These are phyloP conservation scores for Ulvella scutata DNA, from an alignment of 139 green algal genomes.

Conservation along the genomic window DNA sequence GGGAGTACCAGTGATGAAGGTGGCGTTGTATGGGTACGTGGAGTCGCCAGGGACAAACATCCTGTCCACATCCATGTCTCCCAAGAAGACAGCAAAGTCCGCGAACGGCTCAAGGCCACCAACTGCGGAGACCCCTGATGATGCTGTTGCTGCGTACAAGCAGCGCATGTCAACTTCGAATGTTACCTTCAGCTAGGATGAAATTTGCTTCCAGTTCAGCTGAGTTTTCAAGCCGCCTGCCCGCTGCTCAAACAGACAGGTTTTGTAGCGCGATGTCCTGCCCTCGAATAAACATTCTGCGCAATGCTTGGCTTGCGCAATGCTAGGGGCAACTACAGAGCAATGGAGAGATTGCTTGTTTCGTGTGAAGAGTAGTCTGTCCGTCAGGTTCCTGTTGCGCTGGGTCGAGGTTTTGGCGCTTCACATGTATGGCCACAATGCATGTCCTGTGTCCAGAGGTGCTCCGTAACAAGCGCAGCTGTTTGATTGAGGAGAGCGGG, in stretches of 20 bases:
- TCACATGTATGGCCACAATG: too few relatives aligned
- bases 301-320: not conserved
- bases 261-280: not conserved
- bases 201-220: not conserved
- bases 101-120: too few relatives aligned
- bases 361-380: too few relatives aligned
- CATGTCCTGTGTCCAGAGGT: too few relatives aligned
- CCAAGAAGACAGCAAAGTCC: not conserved
- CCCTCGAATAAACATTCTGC: not conserved
- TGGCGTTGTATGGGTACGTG: constrained; percentile 17
- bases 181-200: not conserved
- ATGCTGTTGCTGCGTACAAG: not conserved
- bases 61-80: not conserved
- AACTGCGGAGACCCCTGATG: not conserved
- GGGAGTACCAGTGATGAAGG: constrained; percentile 10
- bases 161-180: constrained; percentile 1
- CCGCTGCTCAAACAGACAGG: not conserved
- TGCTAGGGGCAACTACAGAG: not conserved
- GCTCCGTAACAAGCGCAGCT: too few relatives aligned
- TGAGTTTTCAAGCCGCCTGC: not conserved
- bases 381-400: too few relatives aligned
- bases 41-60: not conserved
- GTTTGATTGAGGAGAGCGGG: too few relatives aligned
- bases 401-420: too few relatives aligned
- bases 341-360: not conserved